Percentiles rank a stretch among this genome's conserved stretches.
phyloP scores from a whole-genome alignment of 306 rosid species.

The Vigna reflexopilosa region DNA sequence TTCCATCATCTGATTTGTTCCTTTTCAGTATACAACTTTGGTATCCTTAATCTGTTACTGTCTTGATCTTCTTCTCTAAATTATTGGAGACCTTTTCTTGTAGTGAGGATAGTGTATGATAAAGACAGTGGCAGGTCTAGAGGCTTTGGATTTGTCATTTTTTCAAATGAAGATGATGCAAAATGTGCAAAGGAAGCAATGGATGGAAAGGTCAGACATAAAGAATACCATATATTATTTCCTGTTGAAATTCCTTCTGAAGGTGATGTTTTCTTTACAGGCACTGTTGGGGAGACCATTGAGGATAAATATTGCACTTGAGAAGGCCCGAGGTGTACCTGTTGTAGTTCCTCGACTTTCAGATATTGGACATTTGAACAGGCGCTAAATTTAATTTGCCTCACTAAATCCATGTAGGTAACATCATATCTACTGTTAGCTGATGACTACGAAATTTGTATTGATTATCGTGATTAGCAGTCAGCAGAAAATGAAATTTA shows the following conservation, averaged over 20 bases:
- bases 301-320: slow-evolving; percentile 78
- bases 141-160: slow-evolving; percentile 89
- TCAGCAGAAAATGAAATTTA: slow-evolving; percentile 5
- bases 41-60: slow-evolving; percentile 1
- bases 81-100: slow-evolving; percentile 10
- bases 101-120: slow-evolving; percentile 81
- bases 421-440: not conserved
- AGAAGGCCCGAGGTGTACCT: slow-evolving; percentile 78
- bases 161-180: slow-evolving; percentile 71
- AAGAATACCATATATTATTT: not conserved
- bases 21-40: not conserved
- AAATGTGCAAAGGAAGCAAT: slow-evolving; percentile 81
- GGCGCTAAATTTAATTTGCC: slow-evolving; percentile 36
- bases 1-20: not conserved
- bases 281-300: slow-evolving; percentile 86
- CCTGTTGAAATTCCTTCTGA: slow-evolving; percentile 26
- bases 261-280: slow-evolving; percentile 54
- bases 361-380: slow-evolving; percentile 35
- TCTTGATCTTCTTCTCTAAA: slow-evolving; percentile 21
- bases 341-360: slow-evolving; percentile 80
- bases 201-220: slow-evolving; percentile 82
- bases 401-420: not conserved
- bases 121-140: slow-evolving; percentile 88
- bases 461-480: slow-evolving; percentile 12
- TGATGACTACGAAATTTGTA: not conserved